Evolutionary conservation across 2,329 filamentous ascomycete genomes (phyloP).

Genomic region (Aspergillus felis): DNA sequence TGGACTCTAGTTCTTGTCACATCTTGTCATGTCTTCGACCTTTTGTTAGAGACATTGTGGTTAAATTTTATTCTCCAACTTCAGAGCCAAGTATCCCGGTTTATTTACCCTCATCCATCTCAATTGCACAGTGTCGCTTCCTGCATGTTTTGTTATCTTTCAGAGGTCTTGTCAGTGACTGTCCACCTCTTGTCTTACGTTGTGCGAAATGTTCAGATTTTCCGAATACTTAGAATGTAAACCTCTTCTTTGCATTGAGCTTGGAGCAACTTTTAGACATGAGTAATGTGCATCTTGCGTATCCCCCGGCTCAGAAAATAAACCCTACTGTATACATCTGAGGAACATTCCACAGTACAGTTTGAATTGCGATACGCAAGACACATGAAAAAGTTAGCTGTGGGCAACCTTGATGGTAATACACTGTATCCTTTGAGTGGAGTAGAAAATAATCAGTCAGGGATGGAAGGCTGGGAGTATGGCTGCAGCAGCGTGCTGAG

Average conservation of each 20-base stretch:
- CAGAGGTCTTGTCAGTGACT: neutral
- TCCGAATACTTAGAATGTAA: neutral
- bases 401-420: neutral
- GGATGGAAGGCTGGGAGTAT: neutral
- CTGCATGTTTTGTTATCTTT: neutral
- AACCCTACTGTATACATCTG: neutral
- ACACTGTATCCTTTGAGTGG: neutral
- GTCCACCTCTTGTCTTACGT: neutral
- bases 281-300: neutral
- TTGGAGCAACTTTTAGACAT: neutral
- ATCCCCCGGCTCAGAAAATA: neutral
- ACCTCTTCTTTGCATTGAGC: neutral
- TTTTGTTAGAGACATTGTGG: conserved; percentile 16
- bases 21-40: conserved; percentile 16
- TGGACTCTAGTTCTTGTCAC: conserved; percentile 24
- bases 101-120: neutral
- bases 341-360: neutral
- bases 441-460: neutral
- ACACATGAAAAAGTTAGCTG: neutral
- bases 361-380: neutral
- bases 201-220: neutral
- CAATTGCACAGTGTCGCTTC: conserved; percentile 4
- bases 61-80: conserved; percentile 21
- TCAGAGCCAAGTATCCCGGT: conserved; percentile 15
- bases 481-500: neutral